A percentile compares a stretch with the other conserved stretches of the same genome.
These are phyloP conservation scores for Psilocybe cyanescens DNA, from an alignment of 768 basidiomycete species.

Conservation along the genomic window DNA sequence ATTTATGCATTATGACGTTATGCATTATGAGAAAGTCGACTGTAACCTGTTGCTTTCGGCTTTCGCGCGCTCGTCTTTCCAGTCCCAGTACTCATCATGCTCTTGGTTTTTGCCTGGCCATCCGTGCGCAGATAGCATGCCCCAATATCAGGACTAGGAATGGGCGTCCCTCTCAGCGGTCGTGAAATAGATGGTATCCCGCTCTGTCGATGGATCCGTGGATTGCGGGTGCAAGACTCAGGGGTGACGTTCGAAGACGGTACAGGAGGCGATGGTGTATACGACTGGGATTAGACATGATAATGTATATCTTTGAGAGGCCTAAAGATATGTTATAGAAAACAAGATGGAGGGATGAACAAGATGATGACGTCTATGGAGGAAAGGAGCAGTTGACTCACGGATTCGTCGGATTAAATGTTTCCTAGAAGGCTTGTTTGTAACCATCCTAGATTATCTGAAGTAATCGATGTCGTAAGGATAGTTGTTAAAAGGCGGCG, in stretches of 20 bases:
- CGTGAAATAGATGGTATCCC: conserved; percentile 3
- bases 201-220: conserved; percentile 2
- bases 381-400: too few relatives aligned
- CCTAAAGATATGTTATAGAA: conserved; percentile 18
- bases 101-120: not conserved
- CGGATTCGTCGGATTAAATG: too few relatives aligned
- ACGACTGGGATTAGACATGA: not conserved
- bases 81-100: not conserved
- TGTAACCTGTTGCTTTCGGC: not conserved
- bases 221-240: not conserved
- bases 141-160: not conserved
- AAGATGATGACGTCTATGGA: too few relatives aligned
- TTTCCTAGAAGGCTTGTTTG: too few relatives aligned
- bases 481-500: too few relatives aligned
- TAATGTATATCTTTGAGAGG: conserved; percentile 40
- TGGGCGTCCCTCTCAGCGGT: not conserved
- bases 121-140: not conserved
- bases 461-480: too few relatives aligned
- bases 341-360: too few relatives aligned
- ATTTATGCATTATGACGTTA: too few relatives aligned
- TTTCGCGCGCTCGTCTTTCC: conserved; percentile 2
- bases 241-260: not conserved
- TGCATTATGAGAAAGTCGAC: too few relatives aligned
- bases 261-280: not conserved
- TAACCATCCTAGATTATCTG: too few relatives aligned